Conservation (phyloP, 2,329 filamentous ascomycete species). For the Diplocarpon mali region DNA sequence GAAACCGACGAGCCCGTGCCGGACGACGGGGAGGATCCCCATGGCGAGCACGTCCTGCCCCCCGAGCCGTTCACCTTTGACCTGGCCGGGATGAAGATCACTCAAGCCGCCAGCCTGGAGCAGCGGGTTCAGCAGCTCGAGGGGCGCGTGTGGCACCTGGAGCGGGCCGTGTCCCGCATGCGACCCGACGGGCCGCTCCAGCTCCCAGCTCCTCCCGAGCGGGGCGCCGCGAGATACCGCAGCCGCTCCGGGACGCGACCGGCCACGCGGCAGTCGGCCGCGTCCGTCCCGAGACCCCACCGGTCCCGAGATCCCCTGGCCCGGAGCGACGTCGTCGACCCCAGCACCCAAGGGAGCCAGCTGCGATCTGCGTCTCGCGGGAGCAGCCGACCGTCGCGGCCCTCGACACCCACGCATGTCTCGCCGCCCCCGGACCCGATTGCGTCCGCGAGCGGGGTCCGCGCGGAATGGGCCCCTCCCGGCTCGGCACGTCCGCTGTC, state of each 20-base stretch:
- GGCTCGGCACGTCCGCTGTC: constrained; percentile 21
- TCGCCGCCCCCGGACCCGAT: constrained; percentile 18
- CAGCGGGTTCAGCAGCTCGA: constrained; percentile 42
- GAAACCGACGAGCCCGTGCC: constrained; percentile 27
- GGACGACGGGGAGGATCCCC: constrained; percentile 21
- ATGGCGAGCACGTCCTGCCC: constrained; percentile 9
- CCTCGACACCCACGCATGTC: constrained; percentile 19
- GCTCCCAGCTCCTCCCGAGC: constrained; percentile 21
- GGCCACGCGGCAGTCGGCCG: constrained; percentile 20
- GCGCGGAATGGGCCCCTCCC: constrained; percentile 3
- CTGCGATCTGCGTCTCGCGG: constrained; percentile 17
- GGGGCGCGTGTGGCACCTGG: constrained; percentile 39
- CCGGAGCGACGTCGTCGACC: constrained; percentile 8
- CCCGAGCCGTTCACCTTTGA: constrained; percentile 45
- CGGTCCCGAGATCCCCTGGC: constrained; percentile 11
- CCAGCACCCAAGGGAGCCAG: constrained; percentile 8
- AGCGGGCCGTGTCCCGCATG: constrained; percentile 26
- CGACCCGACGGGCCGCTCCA: constrained; percentile 10
- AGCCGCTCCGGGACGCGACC: constrained; percentile 15
- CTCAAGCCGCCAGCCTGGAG: constrained; percentile 42
- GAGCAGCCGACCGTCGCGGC: constrained; percentile 21
- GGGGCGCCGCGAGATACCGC: constrained; percentile 9
- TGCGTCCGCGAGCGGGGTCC: constrained; percentile 3
- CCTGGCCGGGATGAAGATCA: constrained; percentile 46
- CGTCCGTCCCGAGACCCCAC: constrained; percentile 17